Conservation (phyloP, 805 yeast genomes). For the Kodamaea fukazawae region DNA sequence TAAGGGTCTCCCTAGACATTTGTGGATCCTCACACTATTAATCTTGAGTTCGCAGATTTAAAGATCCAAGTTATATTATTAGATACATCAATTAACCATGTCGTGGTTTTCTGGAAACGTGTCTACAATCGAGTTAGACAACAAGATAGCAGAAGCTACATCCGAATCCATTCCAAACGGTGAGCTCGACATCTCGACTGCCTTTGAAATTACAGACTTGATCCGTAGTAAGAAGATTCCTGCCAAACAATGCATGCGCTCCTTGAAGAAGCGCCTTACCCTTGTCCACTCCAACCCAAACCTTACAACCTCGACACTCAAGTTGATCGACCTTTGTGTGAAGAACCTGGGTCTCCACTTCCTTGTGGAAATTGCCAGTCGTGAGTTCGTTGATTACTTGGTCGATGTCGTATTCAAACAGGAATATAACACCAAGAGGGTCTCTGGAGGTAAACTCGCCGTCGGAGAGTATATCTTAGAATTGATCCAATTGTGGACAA, state of each 20-base stretch:
- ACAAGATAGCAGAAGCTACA: conserved; percentile 71
- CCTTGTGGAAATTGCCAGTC: conserved; percentile 69
- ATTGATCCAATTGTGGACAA: conserved; percentile 73
- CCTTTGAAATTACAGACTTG: conserved; percentile 82
- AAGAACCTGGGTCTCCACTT: conserved; percentile 92
- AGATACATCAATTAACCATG: conserved; percentile 26
- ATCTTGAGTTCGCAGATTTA: background rate
- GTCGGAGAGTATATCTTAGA: conserved; percentile 62
- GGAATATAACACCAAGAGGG: conserved; percentile 31
- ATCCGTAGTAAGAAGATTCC: conserved; percentile 78
- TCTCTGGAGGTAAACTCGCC: conserved; percentile 15
- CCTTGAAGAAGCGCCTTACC: conserved; percentile 71
- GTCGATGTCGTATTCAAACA: conserved; percentile 44
- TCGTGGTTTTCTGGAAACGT: conserved; percentile 50
- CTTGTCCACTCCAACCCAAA: conserved; percentile 68
- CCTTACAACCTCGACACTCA: conserved; percentile 69
- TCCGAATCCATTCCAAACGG: conserved; percentile 91
- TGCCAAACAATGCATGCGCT: conserved; percentile 80
- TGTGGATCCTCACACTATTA: too few species aligned
- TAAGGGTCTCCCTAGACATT: too few species aligned
- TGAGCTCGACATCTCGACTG: conserved; percentile 67
- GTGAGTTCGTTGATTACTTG: conserved; percentile 82
- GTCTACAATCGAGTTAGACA: conserved; percentile 48
- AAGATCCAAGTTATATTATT: background rate
- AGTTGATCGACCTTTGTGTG: conserved; percentile 78